Percentiles rank a stretch among this genome's conserved stretches.
Evolutionary conservation across 805 yeast genomes (phyloP).

Genomic region (Jamesozyma piceae): DNA sequence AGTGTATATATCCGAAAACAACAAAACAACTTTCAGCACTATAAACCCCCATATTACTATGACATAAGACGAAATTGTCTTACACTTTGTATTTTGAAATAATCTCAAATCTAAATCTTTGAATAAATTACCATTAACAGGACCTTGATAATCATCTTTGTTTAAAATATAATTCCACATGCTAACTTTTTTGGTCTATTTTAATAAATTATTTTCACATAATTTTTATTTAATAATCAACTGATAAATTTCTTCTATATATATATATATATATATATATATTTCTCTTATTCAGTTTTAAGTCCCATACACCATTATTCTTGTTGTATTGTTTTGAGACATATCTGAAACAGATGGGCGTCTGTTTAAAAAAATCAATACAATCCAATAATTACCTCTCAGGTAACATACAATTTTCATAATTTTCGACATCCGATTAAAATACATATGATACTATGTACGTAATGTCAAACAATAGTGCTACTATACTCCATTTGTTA

Average conservation of each 20-base stretch:
- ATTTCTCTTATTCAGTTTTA: too few species aligned
- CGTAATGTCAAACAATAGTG: too few species aligned
- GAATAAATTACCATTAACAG: constrained; percentile 10
- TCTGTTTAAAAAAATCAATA: too few species aligned
- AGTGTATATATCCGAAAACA: constrained; percentile 69
- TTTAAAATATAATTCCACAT: background rate
- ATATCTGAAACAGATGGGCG: background rate
- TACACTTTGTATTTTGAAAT: constrained; percentile 16
- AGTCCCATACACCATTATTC: too few species aligned
- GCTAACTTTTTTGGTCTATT: background rate
- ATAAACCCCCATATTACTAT: constrained; percentile 27
- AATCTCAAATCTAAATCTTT: constrained; percentile 19
- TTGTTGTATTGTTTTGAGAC: background rate
- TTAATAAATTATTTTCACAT: background rate
- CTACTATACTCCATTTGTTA: too few species aligned
- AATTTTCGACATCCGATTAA: too few species aligned
- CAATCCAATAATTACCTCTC: too few species aligned
- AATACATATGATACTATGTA: too few species aligned
- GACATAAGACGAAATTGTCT: constrained; percentile 16
- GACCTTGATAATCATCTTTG: background rate
- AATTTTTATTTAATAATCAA: too few species aligned
- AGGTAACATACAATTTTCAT: too few species aligned
- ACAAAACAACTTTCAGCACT: constrained; percentile 44
- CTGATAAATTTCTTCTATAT: background rate
- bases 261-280: too few species aligned